Conservation (phyloP, 495 filamentous ascomycete genomes). For the Umbilicaria muhlenbergii region DNA sequence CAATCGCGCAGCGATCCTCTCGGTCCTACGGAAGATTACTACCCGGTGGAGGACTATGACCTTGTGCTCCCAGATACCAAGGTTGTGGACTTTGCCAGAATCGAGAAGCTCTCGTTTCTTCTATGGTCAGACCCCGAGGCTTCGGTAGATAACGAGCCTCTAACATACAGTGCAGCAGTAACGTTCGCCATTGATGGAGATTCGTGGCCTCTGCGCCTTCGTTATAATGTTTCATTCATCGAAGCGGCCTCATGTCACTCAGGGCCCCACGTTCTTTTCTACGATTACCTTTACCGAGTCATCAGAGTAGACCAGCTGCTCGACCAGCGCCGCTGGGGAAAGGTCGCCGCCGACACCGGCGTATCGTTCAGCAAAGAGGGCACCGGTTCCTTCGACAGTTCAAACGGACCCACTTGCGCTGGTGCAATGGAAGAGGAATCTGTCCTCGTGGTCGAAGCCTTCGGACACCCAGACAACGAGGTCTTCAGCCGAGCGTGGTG, state of each 20-base stretch:
- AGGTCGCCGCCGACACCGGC: slow-evolving; percentile 14
- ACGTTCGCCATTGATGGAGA: slow-evolving; percentile 51
- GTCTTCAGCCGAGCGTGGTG: slow-evolving; percentile 62
- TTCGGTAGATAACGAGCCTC: slow-evolving; percentile 18
- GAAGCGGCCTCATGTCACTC: slow-evolving; percentile 48
- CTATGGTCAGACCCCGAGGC: neutral
- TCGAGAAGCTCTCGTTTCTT: slow-evolving; percentile 43
- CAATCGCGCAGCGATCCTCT: slow-evolving; percentile 46
- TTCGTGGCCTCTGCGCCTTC: slow-evolving; percentile 44
- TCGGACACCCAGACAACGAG: slow-evolving; percentile 55
- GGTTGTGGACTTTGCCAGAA: slow-evolving; percentile 42
- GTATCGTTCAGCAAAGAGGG: neutral
- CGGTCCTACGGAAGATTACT: slow-evolving; percentile 37
- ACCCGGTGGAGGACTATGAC: slow-evolving; percentile 46
- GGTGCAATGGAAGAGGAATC: slow-evolving; percentile 28
- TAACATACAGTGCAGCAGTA: slow-evolving; percentile 44
- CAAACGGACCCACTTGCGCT: slow-evolving; percentile 6
- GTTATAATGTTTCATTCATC: slow-evolving; percentile 51
- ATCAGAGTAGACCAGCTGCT: slow-evolving; percentile 44
- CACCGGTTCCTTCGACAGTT: neutral
- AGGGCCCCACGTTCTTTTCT: slow-evolving; percentile 55
- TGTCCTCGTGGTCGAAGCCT: slow-evolving; percentile 54
- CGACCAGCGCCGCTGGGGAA: slow-evolving; percentile 44
- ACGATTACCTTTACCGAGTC: slow-evolving; percentile 41
- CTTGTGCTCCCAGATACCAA: slow-evolving; percentile 36